Evolutionary conservation across 1,284 basidiomycete species (phyloP).

Genomic region (Trametes pubescens): DNA sequence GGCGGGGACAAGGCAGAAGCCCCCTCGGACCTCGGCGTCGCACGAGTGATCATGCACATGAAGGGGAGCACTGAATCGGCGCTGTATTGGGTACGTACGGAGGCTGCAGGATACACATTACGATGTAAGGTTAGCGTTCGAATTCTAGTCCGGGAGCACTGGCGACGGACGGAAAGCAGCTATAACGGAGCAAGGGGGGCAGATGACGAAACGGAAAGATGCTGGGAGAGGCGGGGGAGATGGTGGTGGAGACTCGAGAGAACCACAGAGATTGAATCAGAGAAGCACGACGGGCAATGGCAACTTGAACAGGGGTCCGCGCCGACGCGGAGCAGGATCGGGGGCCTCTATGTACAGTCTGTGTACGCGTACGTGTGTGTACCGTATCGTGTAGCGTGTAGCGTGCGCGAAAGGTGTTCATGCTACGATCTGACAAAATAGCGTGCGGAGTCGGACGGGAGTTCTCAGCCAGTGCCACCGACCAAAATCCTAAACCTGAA

Average conservation of each 20-base stretch:
- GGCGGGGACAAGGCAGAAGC: neutral
- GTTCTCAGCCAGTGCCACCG: slow-evolving; percentile 3
- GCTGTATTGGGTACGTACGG: neutral
- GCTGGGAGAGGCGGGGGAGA: neutral
- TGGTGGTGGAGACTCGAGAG: neutral
- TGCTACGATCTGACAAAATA: neutral
- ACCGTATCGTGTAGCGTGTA: neutral
- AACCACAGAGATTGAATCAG: neutral
- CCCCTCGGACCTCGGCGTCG: neutral
- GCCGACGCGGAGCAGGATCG: slow-evolving; percentile 1
- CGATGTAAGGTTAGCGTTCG: slow-evolving; percentile 14
- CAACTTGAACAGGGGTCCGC: neutral
- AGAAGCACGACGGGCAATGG: neutral
- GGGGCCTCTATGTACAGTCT: neutral
- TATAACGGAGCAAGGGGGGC: slow-evolving; percentile 1
- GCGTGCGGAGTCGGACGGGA: no score
- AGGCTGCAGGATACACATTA: slow-evolving; percentile 14
- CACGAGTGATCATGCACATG: no score
- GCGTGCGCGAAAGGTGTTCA: neutral
- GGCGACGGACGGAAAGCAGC: neutral
- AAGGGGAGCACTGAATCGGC: no score
- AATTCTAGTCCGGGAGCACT: slow-evolving; percentile 6
- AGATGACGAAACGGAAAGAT: neutral
- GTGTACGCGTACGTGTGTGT: no score
- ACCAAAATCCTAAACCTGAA: slow-evolving; percentile 1